Evolutionary conservation across 106 monocot genomes (phyloP).

Genomic region (Dioscorea alata): DNA sequence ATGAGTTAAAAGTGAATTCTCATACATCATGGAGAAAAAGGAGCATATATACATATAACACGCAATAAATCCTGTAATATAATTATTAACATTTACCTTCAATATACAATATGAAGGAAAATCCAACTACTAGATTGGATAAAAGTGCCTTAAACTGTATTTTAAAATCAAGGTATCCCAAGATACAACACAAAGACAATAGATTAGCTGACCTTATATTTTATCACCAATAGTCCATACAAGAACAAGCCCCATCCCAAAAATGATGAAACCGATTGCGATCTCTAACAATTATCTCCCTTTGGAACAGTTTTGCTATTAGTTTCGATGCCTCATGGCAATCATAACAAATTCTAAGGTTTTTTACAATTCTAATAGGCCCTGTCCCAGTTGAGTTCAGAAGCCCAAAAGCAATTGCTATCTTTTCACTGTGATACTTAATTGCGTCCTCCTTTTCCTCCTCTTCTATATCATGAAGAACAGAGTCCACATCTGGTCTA

Average conservation of each 20-base stretch:
- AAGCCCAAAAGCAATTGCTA: slow-evolving; percentile 39
- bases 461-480: slow-evolving; percentile 53
- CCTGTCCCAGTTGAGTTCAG: slow-evolving; percentile 13
- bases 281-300: slow-evolving; percentile 37
- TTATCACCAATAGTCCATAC: slow-evolving; percentile 39
- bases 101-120: too few relatives aligned
- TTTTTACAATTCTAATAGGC: slow-evolving; percentile 38
- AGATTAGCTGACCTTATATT: background rate
- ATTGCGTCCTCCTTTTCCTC: slow-evolving; percentile 43
- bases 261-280: slow-evolving; percentile 40
- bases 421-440: slow-evolving; percentile 43
- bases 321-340: slow-evolving; percentile 43
- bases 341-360: slow-evolving; percentile 35
- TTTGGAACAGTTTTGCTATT: slow-evolving; percentile 22
- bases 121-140: too few relatives aligned
- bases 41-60: too few relatives aligned
- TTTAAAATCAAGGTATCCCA: too few relatives aligned
- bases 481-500: slow-evolving; percentile 26
- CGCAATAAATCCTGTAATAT: too few relatives aligned
- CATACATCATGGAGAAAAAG: too few relatives aligned
- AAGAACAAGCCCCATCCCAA: slow-evolving; percentile 32
- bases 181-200: too few relatives aligned
- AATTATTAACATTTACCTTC: too few relatives aligned
- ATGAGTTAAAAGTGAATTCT: too few relatives aligned
- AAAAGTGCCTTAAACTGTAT: too few relatives aligned